Percentiles rank a stretch among this genome's conserved stretches.
Conservation (phyloP, 1,284 basidiomycete species). For the Leccinum pachyderme region DNA sequence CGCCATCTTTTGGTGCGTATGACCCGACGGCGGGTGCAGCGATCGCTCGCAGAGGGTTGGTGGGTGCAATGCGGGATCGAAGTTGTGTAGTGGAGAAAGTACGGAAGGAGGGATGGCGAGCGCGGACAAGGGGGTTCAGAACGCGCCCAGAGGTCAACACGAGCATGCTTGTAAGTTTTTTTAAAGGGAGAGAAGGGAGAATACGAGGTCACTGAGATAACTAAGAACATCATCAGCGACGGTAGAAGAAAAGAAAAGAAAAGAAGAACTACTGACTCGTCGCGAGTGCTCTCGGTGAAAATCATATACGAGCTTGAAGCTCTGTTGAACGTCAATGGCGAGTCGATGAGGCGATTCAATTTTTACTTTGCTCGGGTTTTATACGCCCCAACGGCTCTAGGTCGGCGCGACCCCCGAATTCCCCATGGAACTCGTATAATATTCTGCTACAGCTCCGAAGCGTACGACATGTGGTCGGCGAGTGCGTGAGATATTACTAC, state of each 20-base stretch:
- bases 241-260: slow-evolving; percentile 2
- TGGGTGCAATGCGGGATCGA: slow-evolving; percentile 34
- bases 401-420: background rate
- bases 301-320: slow-evolving; percentile 60
- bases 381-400: background rate
- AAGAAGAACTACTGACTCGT: slow-evolving; percentile 59
- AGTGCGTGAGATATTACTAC: slow-evolving; percentile 24
- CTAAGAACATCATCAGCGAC: slow-evolving; percentile 36
- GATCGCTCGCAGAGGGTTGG: slow-evolving; percentile 55
- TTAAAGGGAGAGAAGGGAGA: slow-evolving; percentile 67
- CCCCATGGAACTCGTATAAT: background rate
- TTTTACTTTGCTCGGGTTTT: background rate
- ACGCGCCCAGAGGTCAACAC: slow-evolving; percentile 4
- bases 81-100: slow-evolving; percentile 35
- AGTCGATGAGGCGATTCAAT: background rate
- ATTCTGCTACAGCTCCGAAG: slow-evolving; percentile 20
- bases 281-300: slow-evolving; percentile 79
- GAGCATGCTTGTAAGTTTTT: slow-evolving; percentile 8
- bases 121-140: slow-evolving; percentile 12
- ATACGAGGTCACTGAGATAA: slow-evolving; percentile 84
- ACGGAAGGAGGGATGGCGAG: slow-evolving; percentile 24
- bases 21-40: slow-evolving; percentile 79
- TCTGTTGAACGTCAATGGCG: background rate
- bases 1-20: slow-evolving; percentile 66
- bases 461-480: slow-evolving; percentile 10